Percentiles rank a stretch among this genome's conserved stretches.
Evolutionary conservation across 352 stramenopile genomes (phyloP).

Genomic region (Saprolegnia parasitica): DNA sequence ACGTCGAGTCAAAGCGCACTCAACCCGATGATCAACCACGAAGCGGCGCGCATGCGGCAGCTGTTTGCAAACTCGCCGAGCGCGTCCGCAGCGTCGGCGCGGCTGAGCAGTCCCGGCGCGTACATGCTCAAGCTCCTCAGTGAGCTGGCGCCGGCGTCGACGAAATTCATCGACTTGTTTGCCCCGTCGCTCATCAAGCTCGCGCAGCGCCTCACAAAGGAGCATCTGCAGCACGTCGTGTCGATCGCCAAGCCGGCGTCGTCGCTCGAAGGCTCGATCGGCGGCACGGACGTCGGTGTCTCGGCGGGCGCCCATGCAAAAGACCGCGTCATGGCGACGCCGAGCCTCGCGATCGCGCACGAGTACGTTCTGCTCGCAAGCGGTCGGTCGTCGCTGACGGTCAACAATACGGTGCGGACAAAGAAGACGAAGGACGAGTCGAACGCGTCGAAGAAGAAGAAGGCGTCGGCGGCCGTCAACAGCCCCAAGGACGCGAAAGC

Average conservation of each 20-base stretch:
- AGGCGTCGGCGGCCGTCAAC: constrained; percentile 17
- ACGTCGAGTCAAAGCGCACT: constrained; percentile 28
- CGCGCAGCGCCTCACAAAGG: constrained; percentile 74
- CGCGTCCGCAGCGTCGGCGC: constrained; percentile 31
- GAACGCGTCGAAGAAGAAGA: constrained; percentile 57
- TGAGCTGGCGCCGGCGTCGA: constrained; percentile 47
- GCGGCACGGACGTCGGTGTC: constrained; percentile 28
- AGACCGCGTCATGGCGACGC: constrained; percentile 85
- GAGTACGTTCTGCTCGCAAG: constrained; percentile 74
- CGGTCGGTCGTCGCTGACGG: constrained; percentile 64
- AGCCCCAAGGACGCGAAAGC: constrained; percentile 4
- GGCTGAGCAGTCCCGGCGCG: constrained; percentile 58
- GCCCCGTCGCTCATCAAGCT: constrained; percentile 72
- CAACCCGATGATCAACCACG: constrained; percentile 50
- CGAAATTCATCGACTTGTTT: constrained; percentile 77
- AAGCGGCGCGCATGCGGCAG: constrained; percentile 50
- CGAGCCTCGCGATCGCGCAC: constrained; percentile 73
- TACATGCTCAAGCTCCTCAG: constrained; percentile 66
- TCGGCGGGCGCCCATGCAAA: constrained; percentile 24
- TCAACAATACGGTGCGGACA: constrained; percentile 75
- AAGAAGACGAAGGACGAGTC: constrained; percentile 41
- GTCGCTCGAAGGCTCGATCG: constrained; percentile 25
- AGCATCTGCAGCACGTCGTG: constrained; percentile 69
- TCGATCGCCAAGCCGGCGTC: constrained; percentile 30
- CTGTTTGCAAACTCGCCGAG: constrained; percentile 48